A percentile compares a stretch with the other conserved stretches of the same genome.
Conservation (phyloP, 805 yeast species). For the Clavispora fructus region DNA sequence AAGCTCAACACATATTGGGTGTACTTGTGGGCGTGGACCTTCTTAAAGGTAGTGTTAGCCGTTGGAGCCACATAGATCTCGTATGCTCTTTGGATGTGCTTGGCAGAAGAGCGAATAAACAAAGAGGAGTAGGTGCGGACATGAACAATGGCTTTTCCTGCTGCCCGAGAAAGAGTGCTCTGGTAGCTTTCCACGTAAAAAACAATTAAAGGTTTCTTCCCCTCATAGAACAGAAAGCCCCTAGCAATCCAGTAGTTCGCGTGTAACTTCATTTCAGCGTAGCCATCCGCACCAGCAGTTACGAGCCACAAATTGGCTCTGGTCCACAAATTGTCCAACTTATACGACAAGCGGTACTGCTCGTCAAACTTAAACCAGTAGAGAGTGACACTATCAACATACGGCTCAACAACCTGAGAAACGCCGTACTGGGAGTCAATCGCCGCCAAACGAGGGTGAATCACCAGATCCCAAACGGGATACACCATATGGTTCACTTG, state of each 20-base stretch:
- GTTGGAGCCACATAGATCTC: not conserved
- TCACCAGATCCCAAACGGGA: not conserved
- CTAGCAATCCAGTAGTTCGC: not conserved
- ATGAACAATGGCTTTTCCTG: slow-evolving; percentile 1
- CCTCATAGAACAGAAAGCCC: slow-evolving; percentile 1
- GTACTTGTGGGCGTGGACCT: not conserved
- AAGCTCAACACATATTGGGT: not conserved
- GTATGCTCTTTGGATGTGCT: not conserved
- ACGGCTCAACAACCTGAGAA: not conserved
- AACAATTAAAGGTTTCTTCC: slow-evolving; percentile 7
- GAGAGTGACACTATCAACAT: not conserved
- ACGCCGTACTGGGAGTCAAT: slow-evolving; percentile 2
- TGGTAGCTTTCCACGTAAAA: slow-evolving; percentile 9
- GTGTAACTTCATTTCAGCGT: not conserved
- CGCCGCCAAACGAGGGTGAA: not conserved
- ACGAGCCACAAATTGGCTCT: not conserved
- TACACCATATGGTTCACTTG: slow-evolving; percentile 2
- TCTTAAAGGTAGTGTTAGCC: not conserved
- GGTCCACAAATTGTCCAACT: not conserved
- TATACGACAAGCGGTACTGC: slow-evolving; percentile 3
- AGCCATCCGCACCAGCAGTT: not conserved
- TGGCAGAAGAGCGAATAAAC: not conserved
- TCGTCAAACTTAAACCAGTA: slow-evolving; percentile 4
- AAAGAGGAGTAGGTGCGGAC: not conserved
- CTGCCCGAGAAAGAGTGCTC: slow-evolving; percentile 4